These are phyloP conservation scores for Ormosia emarginata DNA, from an alignment of 306 rosid genomes.

Conservation along the genomic window DNA sequence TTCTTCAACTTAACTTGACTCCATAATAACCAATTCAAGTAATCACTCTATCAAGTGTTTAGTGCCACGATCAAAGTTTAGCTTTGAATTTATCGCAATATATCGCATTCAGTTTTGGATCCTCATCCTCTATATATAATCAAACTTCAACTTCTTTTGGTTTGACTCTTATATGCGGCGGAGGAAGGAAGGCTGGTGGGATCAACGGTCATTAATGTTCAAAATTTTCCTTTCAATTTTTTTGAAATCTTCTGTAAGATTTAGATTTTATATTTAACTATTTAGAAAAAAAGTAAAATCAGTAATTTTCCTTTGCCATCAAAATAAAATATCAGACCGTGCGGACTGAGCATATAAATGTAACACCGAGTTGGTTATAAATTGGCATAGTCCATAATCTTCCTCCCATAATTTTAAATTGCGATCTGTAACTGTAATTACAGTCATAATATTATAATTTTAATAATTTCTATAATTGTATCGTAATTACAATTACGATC, in stretches of 20 bases:
- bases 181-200: too few relatives aligned
- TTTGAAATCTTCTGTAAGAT: too few relatives aligned
- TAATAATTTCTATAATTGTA: too few relatives aligned
- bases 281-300: neutral
- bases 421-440: too few relatives aligned
- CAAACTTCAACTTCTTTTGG: neutral
- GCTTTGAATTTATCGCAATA: neutral
- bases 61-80: neutral
- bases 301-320: neutral
- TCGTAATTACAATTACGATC: too few relatives aligned
- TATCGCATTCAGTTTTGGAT: too few relatives aligned
- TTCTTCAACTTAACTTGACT: neutral
- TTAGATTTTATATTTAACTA: neutral
- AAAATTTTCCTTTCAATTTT: neutral
- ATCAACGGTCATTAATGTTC: neutral
- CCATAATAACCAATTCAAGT: neutral
- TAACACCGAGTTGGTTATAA: neutral
- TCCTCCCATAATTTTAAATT: too few relatives aligned
- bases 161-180: neutral
- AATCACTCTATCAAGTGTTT: neutral
- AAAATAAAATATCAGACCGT: neutral
- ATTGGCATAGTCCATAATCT: neutral
- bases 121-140: neutral
- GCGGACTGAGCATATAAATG: neutral
- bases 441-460: too few relatives aligned